Conservation (phyloP, 768 basidiomycete species). For the Macrocybe gigantea region DNA sequence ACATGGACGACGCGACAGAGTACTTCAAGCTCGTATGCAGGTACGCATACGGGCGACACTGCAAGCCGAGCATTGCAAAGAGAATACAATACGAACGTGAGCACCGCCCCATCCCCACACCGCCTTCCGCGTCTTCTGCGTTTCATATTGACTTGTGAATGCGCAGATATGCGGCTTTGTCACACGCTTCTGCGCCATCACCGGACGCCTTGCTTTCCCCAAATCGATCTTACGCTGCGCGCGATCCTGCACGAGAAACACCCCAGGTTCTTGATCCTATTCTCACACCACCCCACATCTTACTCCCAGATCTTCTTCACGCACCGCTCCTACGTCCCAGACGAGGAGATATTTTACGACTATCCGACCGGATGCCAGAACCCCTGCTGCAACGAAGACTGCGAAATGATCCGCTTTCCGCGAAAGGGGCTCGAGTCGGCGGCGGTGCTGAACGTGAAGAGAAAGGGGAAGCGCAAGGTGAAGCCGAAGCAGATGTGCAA, state of each 20-base stretch:
- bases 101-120: conserved; percentile 17
- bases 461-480: conserved; percentile 45
- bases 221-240: conserved; percentile 73
- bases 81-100: conserved; percentile 68
- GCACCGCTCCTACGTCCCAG: conserved; percentile 61
- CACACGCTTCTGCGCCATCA: conserved; percentile 63
- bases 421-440: conserved; percentile 57
- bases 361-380: conserved; percentile 78
- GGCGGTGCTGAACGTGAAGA: conserved; percentile 55
- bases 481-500: conserved; percentile 69
- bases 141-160: too few species aligned
- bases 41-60: conserved; percentile 53
- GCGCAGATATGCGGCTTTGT: conserved; percentile 57
- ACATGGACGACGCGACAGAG: conserved; percentile 77
- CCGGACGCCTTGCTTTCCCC: conserved; percentile 76
- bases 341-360: conserved; percentile 68
- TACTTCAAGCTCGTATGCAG: conserved; percentile 74
- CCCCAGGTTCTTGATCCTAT: conserved; percentile 71
- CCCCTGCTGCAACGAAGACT: conserved; percentile 74
- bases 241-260: conserved; percentile 72
- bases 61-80: conserved; percentile 62
- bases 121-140: too few species aligned
- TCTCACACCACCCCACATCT: conserved; percentile 75
- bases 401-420: conserved; percentile 79
- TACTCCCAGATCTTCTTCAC: conserved; percentile 83